phyloP scores from a whole-genome alignment of 495 filamentous ascomycete genomes.

The Xeromyces bisporus region DNA sequence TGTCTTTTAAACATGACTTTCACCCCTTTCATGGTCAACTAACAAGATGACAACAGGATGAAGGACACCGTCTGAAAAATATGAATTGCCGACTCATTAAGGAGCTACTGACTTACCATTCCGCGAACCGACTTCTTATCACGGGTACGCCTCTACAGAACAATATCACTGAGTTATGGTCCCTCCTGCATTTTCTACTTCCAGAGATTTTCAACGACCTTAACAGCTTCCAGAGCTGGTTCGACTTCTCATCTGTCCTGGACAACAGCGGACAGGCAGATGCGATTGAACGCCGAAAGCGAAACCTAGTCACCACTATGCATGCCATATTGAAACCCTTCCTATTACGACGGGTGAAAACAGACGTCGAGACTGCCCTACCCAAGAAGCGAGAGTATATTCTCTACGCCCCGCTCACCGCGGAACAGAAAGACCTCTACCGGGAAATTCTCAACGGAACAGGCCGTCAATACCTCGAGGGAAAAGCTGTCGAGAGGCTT shows the following conservation, averaged over 20 bases:
- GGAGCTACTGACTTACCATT: constrained; percentile 71
- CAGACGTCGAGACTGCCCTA: constrained; percentile 77
- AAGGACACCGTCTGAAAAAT: constrained; percentile 95
- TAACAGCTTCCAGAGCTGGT: constrained; percentile 83
- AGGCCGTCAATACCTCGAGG: constrained; percentile 65
- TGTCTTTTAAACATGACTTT: no score
- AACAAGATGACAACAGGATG: constrained; percentile 42
- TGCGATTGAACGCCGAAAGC: constrained; percentile 39
- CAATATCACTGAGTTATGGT: constrained; percentile 91
- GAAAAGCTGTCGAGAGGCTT: constrained; percentile 58
- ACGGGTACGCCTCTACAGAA: constrained; percentile 94
- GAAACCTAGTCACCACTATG: constrained; percentile 71
- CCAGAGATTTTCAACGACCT: constrained; percentile 84
- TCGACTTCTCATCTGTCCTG: constrained; percentile 81
- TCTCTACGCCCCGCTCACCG: constrained; percentile 74
- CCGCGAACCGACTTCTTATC: constrained; percentile 77
- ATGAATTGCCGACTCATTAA: constrained; percentile 83
- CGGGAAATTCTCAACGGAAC: constrained; percentile 66
- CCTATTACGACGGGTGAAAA: constrained; percentile 73
- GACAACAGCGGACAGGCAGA: constrained; percentile 54
- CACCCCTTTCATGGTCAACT: no score
- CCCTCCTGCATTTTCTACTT: constrained; percentile 80
- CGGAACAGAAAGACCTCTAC: constrained; percentile 80
- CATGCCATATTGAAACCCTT: constrained; percentile 88
- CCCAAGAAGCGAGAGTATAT: constrained; percentile 95